These are phyloP conservation scores for Saturnispora silvae DNA, from an alignment of 805 yeast species.

Conservation along the genomic window DNA sequence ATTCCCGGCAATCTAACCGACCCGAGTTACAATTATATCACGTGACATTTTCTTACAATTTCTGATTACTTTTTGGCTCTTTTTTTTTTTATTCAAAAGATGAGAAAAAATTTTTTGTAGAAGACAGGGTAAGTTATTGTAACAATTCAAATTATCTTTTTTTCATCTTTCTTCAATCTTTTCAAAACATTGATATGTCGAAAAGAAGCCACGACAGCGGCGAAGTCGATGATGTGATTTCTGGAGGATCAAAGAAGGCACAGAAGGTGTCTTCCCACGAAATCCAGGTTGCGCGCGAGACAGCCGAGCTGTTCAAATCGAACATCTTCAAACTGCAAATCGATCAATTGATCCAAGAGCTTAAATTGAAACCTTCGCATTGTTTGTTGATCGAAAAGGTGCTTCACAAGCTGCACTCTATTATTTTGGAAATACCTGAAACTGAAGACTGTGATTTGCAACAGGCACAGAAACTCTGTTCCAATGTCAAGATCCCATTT, in stretches of 20 bases:
- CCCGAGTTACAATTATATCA: no score
- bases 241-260: no score
- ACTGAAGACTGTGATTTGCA: conserved; percentile 39
- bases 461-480: conserved; percentile 48
- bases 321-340: conserved; percentile 92
- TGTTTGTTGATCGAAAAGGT: conserved; percentile 60
- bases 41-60: no score
- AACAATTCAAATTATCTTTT: no score
- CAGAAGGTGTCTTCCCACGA: conserved; percentile 46
- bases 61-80: no score
- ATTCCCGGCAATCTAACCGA: no score
- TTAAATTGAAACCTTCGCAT: conserved; percentile 61
- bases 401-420: conserved; percentile 59
- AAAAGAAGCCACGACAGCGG: neutral
- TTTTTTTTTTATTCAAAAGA: no score
- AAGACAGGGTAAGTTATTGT: no score
- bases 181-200: neutral
- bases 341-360: conserved; percentile 79
- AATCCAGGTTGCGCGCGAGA: conserved; percentile 83
- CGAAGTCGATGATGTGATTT: neutral
- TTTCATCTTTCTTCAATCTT: no score
- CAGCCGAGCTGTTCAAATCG: conserved; percentile 89
- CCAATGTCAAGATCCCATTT: conserved; percentile 51
- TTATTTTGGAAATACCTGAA: conserved; percentile 55
- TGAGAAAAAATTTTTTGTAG: no score